Conservation (phyloP, 2,329 filamentous ascomycete species). For the Cryoendolithus antarcticus region DNA sequence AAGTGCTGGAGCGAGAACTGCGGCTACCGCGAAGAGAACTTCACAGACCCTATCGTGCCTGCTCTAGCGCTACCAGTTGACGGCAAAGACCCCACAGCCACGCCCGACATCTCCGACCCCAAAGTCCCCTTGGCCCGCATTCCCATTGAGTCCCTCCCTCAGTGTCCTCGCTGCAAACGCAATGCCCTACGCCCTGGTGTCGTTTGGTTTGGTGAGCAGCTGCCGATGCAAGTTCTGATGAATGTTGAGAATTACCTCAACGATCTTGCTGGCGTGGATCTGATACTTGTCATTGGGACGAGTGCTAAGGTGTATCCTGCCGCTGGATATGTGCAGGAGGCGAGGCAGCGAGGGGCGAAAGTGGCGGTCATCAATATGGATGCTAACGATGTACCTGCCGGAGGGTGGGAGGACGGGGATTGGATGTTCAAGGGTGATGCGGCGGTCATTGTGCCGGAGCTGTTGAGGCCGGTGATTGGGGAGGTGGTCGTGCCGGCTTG, state of each 20-base stretch:
- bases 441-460: slow-evolving; percentile 37
- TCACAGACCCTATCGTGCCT: slow-evolving; percentile 66
- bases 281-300: slow-evolving; percentile 81
- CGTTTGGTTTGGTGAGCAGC: slow-evolving; percentile 74
- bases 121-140: slow-evolving; percentile 38
- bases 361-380: slow-evolving; percentile 74
- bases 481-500: slow-evolving; percentile 17
- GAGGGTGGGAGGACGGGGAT: slow-evolving; percentile 33
- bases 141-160: slow-evolving; percentile 49
- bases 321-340: slow-evolving; percentile 57
- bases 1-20: slow-evolving; percentile 62
- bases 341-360: slow-evolving; percentile 51
- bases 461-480: slow-evolving; percentile 46
- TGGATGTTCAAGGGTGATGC: slow-evolving; percentile 48
- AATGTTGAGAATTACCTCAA: slow-evolving; percentile 55
- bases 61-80: slow-evolving; percentile 56
- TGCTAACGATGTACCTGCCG: slow-evolving; percentile 32
- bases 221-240: slow-evolving; percentile 51
- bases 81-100: slow-evolving; percentile 32
- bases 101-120: slow-evolving; percentile 46
- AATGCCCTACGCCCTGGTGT: slow-evolving; percentile 72
- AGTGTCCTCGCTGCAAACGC: slow-evolving; percentile 55
- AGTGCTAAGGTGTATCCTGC: slow-evolving; percentile 72
- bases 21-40: slow-evolving; percentile 54
- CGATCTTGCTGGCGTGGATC: slow-evolving; percentile 45